These are phyloP conservation scores for Butyriboletus loyo DNA, from an alignment of 768 basidiomycete genomes.

Conservation along the genomic window DNA sequence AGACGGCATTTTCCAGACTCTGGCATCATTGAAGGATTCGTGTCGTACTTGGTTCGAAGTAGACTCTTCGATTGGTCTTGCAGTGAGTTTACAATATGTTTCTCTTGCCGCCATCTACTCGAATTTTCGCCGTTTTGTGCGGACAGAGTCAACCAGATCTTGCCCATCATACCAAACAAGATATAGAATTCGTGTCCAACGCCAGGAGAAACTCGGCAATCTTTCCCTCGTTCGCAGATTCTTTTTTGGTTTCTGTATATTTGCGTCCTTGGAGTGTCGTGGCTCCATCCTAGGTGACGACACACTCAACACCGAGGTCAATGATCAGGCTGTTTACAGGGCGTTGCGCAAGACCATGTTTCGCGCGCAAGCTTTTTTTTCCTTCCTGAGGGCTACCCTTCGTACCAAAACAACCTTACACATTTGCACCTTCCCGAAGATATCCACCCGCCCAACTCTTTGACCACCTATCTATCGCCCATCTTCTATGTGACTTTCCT, in stretches of 20 bases:
- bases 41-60: not conserved
- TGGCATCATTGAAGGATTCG: not conserved
- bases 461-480: constrained; percentile 51
- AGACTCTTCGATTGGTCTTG: not conserved
- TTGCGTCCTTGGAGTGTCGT: constrained; percentile 28
- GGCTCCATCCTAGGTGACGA: constrained; percentile 18
- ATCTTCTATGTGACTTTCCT: constrained; percentile 59
- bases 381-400: too few species aligned
- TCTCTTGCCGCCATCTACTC: not conserved
- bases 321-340: not conserved
- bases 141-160: not conserved
- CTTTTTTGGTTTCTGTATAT: constrained; percentile 39
- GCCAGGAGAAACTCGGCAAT: constrained; percentile 16
- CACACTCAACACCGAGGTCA: not conserved
- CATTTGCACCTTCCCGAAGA: too few species aligned
- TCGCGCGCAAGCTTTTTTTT: too few species aligned
- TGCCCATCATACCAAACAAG: constrained; percentile 42
- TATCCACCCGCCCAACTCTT: too few species aligned
- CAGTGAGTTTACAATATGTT: not conserved
- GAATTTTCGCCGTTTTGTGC: not conserved
- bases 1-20: not conserved
- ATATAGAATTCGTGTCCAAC: constrained; percentile 36
- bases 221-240: constrained; percentile 43
- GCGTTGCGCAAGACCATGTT: constrained; percentile 1
- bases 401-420: too few species aligned